These are phyloP conservation scores for Tephrocybe sp. DNA, from an alignment of 768 basidiomycete genomes.

Conservation along the genomic window DNA sequence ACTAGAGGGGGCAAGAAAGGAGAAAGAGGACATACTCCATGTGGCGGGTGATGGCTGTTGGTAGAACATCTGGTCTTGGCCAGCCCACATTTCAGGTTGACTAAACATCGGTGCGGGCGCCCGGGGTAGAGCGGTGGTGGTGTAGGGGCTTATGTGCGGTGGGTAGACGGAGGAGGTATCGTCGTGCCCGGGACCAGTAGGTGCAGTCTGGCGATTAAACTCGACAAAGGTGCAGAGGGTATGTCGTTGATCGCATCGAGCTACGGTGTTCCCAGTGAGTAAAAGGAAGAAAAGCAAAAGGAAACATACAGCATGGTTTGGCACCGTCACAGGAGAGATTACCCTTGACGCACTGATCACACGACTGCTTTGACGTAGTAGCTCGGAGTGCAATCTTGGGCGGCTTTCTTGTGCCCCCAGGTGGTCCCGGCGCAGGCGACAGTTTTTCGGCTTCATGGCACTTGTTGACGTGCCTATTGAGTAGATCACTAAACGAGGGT, in stretches of 20 bases:
- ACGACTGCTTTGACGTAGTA: slow-evolving; percentile 61
- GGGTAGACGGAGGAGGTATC: no score
- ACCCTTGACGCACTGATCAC: slow-evolving; percentile 80
- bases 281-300: slow-evolving; percentile 15
- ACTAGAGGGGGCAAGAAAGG: no score
- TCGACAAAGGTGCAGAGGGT: slow-evolving; percentile 78
- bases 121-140: no score
- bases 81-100: no score
- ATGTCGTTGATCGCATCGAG: slow-evolving; percentile 73
- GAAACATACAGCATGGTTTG: slow-evolving; percentile 68
- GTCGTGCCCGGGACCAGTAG: slow-evolving; percentile 77
- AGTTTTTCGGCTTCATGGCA: slow-evolving; percentile 79
- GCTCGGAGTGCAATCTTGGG: slow-evolving; percentile 52
- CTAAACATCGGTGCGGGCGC: no score
- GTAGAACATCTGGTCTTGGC: no score
- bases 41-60: no score
- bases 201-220: slow-evolving; percentile 81
- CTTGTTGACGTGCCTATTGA: slow-evolving; percentile 84
- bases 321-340: slow-evolving; percentile 76
- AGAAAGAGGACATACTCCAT: no score
- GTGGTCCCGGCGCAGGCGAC: slow-evolving; percentile 30
- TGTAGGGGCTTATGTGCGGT: no score
- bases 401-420: slow-evolving; percentile 68
- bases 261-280: slow-evolving; percentile 32
- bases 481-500: slow-evolving; percentile 58